Evolutionary conservation across 140 eudicot species (phyloP), one percentile per base, ranked within the genome.

Genomic region (Oenanthe javanica): DNA sequence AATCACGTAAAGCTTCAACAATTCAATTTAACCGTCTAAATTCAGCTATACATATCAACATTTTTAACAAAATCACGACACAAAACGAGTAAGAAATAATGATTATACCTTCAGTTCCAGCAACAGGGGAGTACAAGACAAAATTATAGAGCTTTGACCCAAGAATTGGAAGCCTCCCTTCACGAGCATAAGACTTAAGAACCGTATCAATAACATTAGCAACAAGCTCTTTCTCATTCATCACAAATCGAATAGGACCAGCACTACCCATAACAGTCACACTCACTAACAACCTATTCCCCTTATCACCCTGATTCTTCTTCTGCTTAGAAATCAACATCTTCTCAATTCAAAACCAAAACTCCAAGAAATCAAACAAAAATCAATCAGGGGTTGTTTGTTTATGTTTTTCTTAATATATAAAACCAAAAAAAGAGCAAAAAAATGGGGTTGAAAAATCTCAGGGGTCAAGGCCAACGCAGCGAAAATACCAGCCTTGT

Each of bases 401-500:
- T 72, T 54, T 27, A 15, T 40, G 46, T 2, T 13, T 48, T 47
- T 57, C 66, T 57, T 57, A 25, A 57, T 16, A 70, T 31, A 51
- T 31, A 4, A 57, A 21, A 77, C 47, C 36, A 31, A 31, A 4
- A 12, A 12, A 46, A 46, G 12, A 21, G n/a, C 13, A 76, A 76
- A 18, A 15, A n/a, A 15, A 7, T 10, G 46, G 80, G 9, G 23
- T 1, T 13, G 5, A 23, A 21, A 12, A 48, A 75, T 10, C 42
- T 87, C 89, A 93, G 12, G 98, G 98, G 82, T 94, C 98, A 75
- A 92, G 84, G 74, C 98, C 98, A 81, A 91, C 80, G 96, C 97
- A 94, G 90, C 98, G 97, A 89, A 76, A 92, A 88, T 92, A 94
- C 98, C 98, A 94, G 93, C 96, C 96, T 85, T 89, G 83, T 73